Evolutionary conservation across 768 basidiomycete genomes (phyloP).

Genomic region (Austroboletus eburneus): DNA sequence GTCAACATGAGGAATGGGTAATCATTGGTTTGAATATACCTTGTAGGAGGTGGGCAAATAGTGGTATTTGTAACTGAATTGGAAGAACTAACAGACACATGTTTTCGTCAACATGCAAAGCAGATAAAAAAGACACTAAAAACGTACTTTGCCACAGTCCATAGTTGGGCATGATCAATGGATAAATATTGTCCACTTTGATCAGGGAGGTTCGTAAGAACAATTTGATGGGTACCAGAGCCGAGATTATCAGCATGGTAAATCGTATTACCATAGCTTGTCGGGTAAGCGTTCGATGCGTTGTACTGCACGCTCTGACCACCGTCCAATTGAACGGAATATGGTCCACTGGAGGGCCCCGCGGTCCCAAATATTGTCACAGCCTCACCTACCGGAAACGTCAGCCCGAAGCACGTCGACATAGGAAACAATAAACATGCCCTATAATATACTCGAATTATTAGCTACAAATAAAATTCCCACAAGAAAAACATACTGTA

Average conservation of each 20-base stretch:
- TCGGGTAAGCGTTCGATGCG: slow-evolving; percentile 12
- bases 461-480: neutral
- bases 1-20: neutral
- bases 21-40: slow-evolving; percentile 1
- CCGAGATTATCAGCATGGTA: slow-evolving; percentile 38
- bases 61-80: neutral
- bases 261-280: slow-evolving; percentile 26
- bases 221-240: slow-evolving; percentile 33
- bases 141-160: slow-evolving; percentile 16
- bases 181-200: slow-evolving; percentile 20
- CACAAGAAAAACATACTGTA: slow-evolving; percentile 30
- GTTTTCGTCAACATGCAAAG: neutral
- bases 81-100: neutral
- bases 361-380: slow-evolving; percentile 45
- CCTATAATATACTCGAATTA: slow-evolving; percentile 13
- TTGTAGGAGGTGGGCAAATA: neutral
- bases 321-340: slow-evolving; percentile 35
- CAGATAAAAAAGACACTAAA: neutral
- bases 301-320: slow-evolving; percentile 17
- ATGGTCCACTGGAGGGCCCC: slow-evolving; percentile 32
- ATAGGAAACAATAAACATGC: slow-evolving; percentile 8
- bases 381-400: slow-evolving; percentile 34
- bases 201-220: slow-evolving; percentile 30
- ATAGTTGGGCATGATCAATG: slow-evolving; percentile 32
- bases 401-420: neutral